Conservation (phyloP, 805 yeast genomes). For the Nakazawaea holstii region DNA sequence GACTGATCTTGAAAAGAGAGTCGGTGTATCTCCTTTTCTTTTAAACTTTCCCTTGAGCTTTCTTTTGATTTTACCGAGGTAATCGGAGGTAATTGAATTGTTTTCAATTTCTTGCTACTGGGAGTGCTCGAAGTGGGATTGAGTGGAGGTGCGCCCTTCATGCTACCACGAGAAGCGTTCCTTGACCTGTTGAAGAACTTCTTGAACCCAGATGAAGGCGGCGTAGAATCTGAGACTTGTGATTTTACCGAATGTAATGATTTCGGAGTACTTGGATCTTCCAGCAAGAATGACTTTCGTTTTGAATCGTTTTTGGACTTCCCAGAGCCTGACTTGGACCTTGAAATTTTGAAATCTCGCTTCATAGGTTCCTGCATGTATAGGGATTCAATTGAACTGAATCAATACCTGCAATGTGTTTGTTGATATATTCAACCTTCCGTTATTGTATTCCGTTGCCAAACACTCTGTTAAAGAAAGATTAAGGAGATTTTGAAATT, state of each 20-base stretch:
- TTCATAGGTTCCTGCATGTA: too few species aligned
- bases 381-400: not conserved
- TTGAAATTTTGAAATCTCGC: too few species aligned
- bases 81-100: constrained; percentile 1
- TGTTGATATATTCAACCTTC: too few species aligned
- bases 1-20: not conserved
- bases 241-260: not conserved
- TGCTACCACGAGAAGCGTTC: not conserved
- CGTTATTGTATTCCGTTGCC: too few species aligned
- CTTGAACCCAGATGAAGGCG: not conserved
- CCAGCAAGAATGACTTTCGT: not conserved
- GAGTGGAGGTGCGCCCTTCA: not conserved
- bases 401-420: too few species aligned
- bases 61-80: not conserved
- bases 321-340: not conserved
- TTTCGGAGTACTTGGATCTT: not conserved
- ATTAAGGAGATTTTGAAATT: too few species aligned
- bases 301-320: too few species aligned
- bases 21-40: not conserved
- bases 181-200: not conserved
- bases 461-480: too few species aligned
- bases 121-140: not conserved
- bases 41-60: not conserved
- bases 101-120: not conserved
- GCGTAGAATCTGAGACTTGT: not conserved